These are phyloP conservation scores for Knoxdaviesia proteae DNA, from an alignment of 2,329 filamentous ascomycete genomes.

Conservation along the genomic window DNA sequence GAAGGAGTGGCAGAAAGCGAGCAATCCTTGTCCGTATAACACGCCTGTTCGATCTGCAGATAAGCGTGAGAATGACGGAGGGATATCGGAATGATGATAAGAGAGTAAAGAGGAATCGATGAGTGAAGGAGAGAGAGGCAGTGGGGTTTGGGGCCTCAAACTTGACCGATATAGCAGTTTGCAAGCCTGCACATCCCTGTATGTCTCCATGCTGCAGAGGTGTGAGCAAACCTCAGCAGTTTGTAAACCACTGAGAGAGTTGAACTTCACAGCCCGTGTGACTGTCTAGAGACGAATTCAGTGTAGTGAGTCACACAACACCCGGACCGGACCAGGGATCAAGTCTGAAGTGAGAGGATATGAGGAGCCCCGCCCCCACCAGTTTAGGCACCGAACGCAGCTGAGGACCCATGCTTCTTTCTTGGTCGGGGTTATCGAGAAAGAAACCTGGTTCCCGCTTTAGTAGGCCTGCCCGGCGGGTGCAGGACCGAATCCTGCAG, in stretches of 20 bases:
- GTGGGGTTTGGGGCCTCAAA: neutral
- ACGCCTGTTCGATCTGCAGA: too few species aligned
- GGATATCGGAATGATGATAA: neutral
- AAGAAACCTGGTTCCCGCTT: neutral
- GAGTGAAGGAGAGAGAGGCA: neutral
- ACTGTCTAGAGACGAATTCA: neutral
- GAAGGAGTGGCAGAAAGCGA: too few species aligned
- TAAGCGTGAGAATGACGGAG: neutral
- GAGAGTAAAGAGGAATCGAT: neutral
- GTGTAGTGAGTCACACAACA: too few species aligned
- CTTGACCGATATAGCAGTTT: neutral
- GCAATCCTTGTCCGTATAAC: too few species aligned
- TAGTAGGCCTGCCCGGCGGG: constrained; percentile 2
- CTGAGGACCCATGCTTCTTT: too few species aligned
- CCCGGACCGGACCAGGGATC: too few species aligned
- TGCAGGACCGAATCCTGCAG: constrained; percentile 2
- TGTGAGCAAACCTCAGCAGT: neutral
- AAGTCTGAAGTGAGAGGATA: too few species aligned
- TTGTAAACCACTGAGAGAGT: neutral
- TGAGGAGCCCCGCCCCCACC: too few species aligned
- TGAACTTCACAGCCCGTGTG: neutral
- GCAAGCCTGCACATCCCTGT: neutral
- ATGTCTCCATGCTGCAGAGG: neutral
- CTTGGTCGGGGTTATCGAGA: too few species aligned
- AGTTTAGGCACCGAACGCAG: too few species aligned